Evolutionary conservation across 768 basidiomycete genomes (phyloP).

Genomic region (Tulasnella sp.): DNA sequence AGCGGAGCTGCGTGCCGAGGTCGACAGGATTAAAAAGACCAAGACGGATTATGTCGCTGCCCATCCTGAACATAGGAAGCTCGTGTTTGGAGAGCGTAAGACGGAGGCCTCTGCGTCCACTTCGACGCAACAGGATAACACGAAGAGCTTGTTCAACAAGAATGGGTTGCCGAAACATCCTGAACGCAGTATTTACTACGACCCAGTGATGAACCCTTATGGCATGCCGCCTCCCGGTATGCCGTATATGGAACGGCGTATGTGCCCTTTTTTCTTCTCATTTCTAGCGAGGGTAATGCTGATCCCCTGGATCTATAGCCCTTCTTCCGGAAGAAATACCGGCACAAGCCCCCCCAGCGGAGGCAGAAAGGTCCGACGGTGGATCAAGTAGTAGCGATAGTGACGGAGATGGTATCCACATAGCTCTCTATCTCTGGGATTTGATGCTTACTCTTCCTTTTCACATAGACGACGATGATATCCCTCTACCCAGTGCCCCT

Average conservation of each 20-base stretch:
- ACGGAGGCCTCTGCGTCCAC: constrained; percentile 29
- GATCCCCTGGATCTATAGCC: neutral
- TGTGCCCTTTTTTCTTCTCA: constrained; percentile 24
- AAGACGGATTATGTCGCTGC: constrained; percentile 87
- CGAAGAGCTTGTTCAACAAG: constrained; percentile 62
- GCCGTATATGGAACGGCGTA: constrained; percentile 86
- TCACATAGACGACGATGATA: constrained; percentile 15
- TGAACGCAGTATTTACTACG: constrained; percentile 86
- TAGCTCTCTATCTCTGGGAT: constrained; percentile 17
- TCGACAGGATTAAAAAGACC: constrained; percentile 68
- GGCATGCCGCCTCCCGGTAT: constrained; percentile 92
- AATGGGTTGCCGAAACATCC: constrained; percentile 80
- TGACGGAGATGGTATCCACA: constrained; percentile 27
- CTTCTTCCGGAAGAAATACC: constrained; percentile 10
- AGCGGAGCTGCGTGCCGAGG: constrained; percentile 56
- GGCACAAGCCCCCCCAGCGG: neutral
- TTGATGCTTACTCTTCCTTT: neutral
- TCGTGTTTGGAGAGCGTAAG: constrained; percentile 44
- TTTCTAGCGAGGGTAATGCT: neutral
- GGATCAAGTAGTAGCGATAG: constrained; percentile 47
- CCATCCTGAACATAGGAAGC: constrained; percentile 81
- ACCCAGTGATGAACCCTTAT: constrained; percentile 84
- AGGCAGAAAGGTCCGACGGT: constrained; percentile 36
- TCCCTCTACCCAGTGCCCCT: constrained; percentile 19
- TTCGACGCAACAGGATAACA: constrained; percentile 33